Base-by-base conservation (phyloP, 106 monocot genomes). In the Amphibolis antarctica region DNA sequence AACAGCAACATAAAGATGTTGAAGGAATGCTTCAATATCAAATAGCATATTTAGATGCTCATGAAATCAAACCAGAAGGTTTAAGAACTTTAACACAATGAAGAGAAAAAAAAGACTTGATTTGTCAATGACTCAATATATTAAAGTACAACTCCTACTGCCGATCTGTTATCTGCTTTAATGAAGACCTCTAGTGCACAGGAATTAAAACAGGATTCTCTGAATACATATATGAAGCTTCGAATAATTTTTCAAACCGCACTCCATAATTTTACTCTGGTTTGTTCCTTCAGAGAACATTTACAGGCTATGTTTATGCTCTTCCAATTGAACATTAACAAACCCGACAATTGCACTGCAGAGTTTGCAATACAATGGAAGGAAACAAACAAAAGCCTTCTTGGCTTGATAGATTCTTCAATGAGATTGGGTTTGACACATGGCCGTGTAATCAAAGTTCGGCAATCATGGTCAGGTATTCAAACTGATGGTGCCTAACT, bases 281-380 rank as follows among this genome's bases (percentile, higher is more conserved):
- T 28, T n/a, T n/a, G n/a, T n/a, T 58, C 28, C 4, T 58, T 28
- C n/a, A 17, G 57, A 11, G 57, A 11, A 57, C n/a, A 58, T 27
- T 58, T 58, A 58, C 18, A 28, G 13, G 12, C 48, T 49, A 17
- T 49, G 13, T 49, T 19, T 49, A 4, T 58, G 13, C 28, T 58
- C 58, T 58, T 58, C 12, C 28, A 58, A 28, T 18, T 28, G 15
- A 27, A 58, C 58, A 18, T n/a, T 58, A 58, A 58, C 12, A 58
- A 58, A 58, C 14, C 17, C 12, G 15, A 29, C 12, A 9, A 58
- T 58, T 58, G 26, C 29, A 58, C 58, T 19, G 58, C 58, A 30
- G 26, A n/a, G n/a, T n/a, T 29, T 58, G 42, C 21, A 2, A 61
- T 36, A 61, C 10, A 30, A 61, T 18, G 43, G 30, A 20, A 61